Percentiles rank a stretch among this genome's conserved stretches.
Conservation (phyloP, 2,329 filamentous ascomycete species). For the Onygena corvina region DNA sequence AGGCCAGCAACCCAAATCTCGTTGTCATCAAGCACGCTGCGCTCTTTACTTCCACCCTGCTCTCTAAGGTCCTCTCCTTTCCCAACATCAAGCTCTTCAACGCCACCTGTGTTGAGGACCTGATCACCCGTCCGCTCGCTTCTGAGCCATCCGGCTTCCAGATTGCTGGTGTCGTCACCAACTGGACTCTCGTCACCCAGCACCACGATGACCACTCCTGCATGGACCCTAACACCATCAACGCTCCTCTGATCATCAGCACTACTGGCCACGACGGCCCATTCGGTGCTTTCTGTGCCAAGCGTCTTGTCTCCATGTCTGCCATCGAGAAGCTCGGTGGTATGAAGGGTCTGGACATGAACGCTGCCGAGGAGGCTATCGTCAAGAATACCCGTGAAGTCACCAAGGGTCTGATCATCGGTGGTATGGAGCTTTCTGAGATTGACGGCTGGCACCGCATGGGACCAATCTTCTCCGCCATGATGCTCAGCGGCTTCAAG, state of each 20-base stretch:
- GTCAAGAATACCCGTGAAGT: constrained; percentile 85
- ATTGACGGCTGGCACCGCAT: constrained; percentile 86
- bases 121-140: constrained; percentile 62
- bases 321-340: constrained; percentile 71
- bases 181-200: constrained; percentile 86
- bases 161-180: constrained; percentile 82
- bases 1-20: constrained; percentile 72
- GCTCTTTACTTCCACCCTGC: constrained; percentile 76
- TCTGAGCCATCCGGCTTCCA: constrained; percentile 45
- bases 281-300: constrained; percentile 82
- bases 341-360: constrained; percentile 92
- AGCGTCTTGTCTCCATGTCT: constrained; percentile 82
- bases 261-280: constrained; percentile 87
- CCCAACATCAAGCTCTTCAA: constrained; percentile 96
- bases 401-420: constrained; percentile 77
- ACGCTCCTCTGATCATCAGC: constrained; percentile 74
- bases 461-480: constrained; percentile 80
- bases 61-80: constrained; percentile 70
- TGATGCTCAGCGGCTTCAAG: constrained; percentile 79
- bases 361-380: constrained; percentile 79
- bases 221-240: constrained; percentile 98
- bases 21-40: constrained; percentile 92
- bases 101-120: constrained; percentile 79
- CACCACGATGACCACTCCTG: constrained; percentile 82
- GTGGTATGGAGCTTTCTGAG: constrained; percentile 86